Evolutionary conservation across 2,329 filamentous ascomycete species (phyloP).

Genomic region (Aspergillus vadensis): DNA sequence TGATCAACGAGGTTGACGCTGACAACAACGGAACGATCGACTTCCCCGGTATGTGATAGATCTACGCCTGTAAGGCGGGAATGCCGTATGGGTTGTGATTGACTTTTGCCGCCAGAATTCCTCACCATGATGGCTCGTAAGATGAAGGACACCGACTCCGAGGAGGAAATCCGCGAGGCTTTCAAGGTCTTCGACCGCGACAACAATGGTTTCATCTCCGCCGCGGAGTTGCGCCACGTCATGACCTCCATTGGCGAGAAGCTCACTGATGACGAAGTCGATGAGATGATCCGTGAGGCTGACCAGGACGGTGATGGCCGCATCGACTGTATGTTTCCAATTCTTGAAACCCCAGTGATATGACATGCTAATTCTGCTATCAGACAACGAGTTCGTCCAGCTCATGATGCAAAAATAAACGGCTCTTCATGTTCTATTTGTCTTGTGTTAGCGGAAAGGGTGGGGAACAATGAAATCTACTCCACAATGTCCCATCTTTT

Average conservation of each 20-base stretch:
- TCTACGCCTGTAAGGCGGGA: background rate
- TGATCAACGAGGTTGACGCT: constrained; percentile 92
- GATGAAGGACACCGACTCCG: constrained; percentile 91
- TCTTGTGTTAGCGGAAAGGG: constrained; percentile 34
- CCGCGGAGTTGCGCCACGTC: constrained; percentile 82
- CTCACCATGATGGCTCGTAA: constrained; percentile 92
- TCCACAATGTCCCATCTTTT: constrained; percentile 25
- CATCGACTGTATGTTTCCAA: constrained; percentile 72
- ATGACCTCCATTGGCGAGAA: constrained; percentile 94
- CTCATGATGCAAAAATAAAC: constrained; percentile 93
- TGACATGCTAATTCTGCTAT: constrained; percentile 27
- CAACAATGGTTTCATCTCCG: constrained; percentile 90
- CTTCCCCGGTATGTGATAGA: constrained; percentile 70
- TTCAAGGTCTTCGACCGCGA: constrained; percentile 91
- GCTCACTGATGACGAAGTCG: constrained; percentile 85
- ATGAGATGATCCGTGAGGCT: constrained; percentile 91
- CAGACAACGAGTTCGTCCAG: constrained; percentile 91
- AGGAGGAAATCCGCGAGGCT: constrained; percentile 86
- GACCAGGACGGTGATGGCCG: constrained; percentile 87
- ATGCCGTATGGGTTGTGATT: constrained; percentile 10
- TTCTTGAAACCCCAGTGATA: background rate
- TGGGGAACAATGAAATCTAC: constrained; percentile 28
- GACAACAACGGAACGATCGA: constrained; percentile 93
- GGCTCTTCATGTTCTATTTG: constrained; percentile 27
- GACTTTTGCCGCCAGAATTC: constrained; percentile 63